Evolutionary conservation across 2,329 filamentous ascomycete species (phyloP), one percentile per base, ranked within the genome.

Genomic region (Akanthomyces lecanii): DNA sequence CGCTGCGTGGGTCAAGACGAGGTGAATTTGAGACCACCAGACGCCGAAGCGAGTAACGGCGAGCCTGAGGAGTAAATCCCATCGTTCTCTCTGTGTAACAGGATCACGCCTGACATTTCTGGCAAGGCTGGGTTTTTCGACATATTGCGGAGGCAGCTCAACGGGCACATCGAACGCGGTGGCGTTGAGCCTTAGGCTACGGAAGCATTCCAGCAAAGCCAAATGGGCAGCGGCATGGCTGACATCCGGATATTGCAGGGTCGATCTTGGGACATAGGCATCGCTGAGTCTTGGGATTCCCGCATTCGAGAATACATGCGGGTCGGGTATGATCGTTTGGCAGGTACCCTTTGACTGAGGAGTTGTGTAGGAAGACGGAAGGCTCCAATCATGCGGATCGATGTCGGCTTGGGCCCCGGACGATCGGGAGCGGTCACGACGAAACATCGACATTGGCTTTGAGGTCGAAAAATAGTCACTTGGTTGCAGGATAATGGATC

Each of bases 1-100:
- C 3, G 53, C 36, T 10, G 53, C 53, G 40, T 56, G 53, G n/a
- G 53, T 56, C 23, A 56, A 21, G 53, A 56, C 53, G n/a, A 56
- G 53, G 14, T 42, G 53, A n/a, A 56, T 40, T 3, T 56, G 25
- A 16, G 53, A 56, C 53, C 53, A 56, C 53, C 53, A 56, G 3
- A 36, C 53, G 36, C 33, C 53, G 38, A 56, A 56, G 53, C 53
- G 53, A 23, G 53, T 36, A 11, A 56, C 40, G 4, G 53, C 53
- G 16, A 56, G 53, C 38, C 28, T 56, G n/a, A 56, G 23, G 23
- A 56, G 53, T 23, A 56, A 6, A 36, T 36, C 38, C 53, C 53
- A 56, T 36, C 33, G n/a, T 30, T 56, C 7, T 23, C 33, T 56
- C 23, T 42, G 36, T 21, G 53, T 16, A 21, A 38, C 16, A 11